A percentile compares a stretch with the other conserved stretches of the same genome.
Conservation (phyloP, 2,329 filamentous ascomycete species). For the Botrytis squamosa region DNA sequence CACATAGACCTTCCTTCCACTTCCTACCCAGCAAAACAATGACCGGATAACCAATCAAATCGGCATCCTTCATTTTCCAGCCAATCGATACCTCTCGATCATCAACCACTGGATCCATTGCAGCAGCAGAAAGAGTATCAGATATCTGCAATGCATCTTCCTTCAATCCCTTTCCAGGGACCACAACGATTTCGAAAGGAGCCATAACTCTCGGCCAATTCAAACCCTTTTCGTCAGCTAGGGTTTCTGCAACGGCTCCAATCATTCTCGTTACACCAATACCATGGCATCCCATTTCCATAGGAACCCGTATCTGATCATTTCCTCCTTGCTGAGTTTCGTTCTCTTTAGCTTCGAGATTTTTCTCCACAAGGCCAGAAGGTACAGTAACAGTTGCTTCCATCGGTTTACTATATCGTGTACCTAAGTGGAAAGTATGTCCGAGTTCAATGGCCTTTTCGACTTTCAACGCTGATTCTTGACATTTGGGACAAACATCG, state of each 20-base stretch:
- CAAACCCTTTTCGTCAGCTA: slow-evolving; percentile 70
- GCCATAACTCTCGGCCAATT: slow-evolving; percentile 88
- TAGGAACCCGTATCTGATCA: slow-evolving; percentile 45
- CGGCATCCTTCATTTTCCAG: slow-evolving; percentile 90
- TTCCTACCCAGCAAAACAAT: slow-evolving; percentile 73
- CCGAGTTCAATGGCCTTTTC: slow-evolving; percentile 83
- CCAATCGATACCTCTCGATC: slow-evolving; percentile 67
- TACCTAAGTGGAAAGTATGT: slow-evolving; percentile 92
- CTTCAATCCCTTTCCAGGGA: slow-evolving; percentile 51
- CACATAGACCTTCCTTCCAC: slow-evolving; percentile 50
- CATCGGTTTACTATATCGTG: slow-evolving; percentile 78
- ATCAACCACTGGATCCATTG: slow-evolving; percentile 69
- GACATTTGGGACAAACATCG: slow-evolving; percentile 72
- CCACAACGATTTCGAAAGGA: slow-evolving; percentile 73
- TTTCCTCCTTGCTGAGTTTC: not conserved
- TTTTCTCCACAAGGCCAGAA: slow-evolving; percentile 30
- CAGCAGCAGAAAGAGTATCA: slow-evolving; percentile 50
- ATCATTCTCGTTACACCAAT: slow-evolving; percentile 92
- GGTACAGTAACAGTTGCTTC: slow-evolving; percentile 58
- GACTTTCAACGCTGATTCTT: slow-evolving; percentile 58
- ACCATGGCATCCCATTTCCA: slow-evolving; percentile 96
- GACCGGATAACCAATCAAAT: slow-evolving; percentile 84
- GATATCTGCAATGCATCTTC: slow-evolving; percentile 59
- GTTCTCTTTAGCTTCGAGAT: not conserved
- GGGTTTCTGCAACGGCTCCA: slow-evolving; percentile 75